phyloP scores from a whole-genome alignment of 139 green algal species.

The Pseudopediastrum boryanum region DNA sequence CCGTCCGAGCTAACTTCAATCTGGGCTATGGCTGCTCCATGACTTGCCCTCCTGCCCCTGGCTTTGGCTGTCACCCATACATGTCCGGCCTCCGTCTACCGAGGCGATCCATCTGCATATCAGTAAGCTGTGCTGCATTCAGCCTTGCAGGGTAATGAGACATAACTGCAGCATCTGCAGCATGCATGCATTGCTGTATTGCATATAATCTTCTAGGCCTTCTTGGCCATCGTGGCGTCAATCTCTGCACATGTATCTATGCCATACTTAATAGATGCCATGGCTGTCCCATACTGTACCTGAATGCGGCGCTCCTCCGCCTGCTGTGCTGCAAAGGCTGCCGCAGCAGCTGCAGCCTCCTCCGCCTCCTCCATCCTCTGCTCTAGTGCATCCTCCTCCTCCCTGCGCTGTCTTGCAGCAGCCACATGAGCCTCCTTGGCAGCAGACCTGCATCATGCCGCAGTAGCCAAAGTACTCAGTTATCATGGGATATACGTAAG shows the following conservation, averaged over 20 bases:
- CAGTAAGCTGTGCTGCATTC: too few relatives aligned
- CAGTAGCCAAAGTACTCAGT: too few relatives aligned
- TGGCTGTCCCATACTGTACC: neutral
- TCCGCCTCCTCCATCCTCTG: constrained; percentile 47
- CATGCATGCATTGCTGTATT: too few relatives aligned
- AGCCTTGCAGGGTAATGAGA: neutral
- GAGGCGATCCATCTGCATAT: too few relatives aligned
- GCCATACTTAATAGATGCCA: neutral
- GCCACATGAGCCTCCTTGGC: constrained; percentile 20
- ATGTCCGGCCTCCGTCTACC: too few relatives aligned
- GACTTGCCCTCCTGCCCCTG: too few relatives aligned
- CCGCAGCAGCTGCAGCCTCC: constrained; percentile 16
- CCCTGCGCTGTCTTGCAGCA: constrained; percentile 39
- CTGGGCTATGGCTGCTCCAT: too few relatives aligned
- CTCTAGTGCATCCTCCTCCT: constrained; percentile 58
- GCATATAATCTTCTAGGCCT: too few relatives aligned
- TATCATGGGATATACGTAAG: too few relatives aligned
- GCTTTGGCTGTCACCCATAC: too few relatives aligned
- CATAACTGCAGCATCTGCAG: too few relatives aligned
- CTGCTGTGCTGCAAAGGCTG: constrained; percentile 43
- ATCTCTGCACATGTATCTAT: neutral
- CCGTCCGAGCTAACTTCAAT: too few relatives aligned
- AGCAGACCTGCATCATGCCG: neutral
- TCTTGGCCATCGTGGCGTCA: neutral
- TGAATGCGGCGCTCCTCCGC: constrained; percentile 4